Conservation (phyloP, 352 stramenopile species). For the Pythium aristosporum region DNA sequence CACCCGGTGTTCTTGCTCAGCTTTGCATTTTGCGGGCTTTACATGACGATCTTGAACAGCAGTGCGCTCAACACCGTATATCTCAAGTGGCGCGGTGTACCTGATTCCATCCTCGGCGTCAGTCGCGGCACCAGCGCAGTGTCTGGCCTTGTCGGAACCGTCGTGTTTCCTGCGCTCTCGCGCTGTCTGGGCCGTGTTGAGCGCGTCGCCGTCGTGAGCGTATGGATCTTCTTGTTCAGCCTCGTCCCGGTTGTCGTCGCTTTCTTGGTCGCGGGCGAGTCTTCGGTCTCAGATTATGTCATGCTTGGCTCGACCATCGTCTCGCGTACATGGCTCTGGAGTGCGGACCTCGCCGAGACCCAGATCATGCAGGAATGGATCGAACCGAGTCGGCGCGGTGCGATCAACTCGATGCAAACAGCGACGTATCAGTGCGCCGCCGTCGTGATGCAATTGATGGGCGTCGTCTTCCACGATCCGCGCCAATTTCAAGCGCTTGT, state of each 20-base stretch:
- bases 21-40: conserved; percentile 26
- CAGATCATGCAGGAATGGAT: conserved; percentile 34
- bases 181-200: conserved; percentile 21
- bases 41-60: conserved; percentile 29
- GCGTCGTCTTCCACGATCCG: conserved; percentile 31
- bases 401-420: conserved; percentile 32
- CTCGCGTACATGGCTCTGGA: conserved; percentile 28
- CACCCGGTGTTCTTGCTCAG: conserved; percentile 29
- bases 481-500: conserved; percentile 25
- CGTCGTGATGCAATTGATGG: conserved; percentile 29
- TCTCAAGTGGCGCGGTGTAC: conserved; percentile 31
- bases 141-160: conserved; percentile 25
- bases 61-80: conserved; percentile 28
- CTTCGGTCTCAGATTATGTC: conserved; percentile 23
- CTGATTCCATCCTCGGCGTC: conserved; percentile 19
- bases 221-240: conserved; percentile 29
- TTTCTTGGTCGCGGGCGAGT: conserved; percentile 24
- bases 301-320: conserved; percentile 25
- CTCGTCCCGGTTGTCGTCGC: conserved; percentile 14
- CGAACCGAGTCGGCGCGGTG: conserved; percentile 20
- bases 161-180: conserved; percentile 24
- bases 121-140: conserved; percentile 23
- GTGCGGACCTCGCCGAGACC: conserved; percentile 27
- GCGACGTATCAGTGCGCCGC: conserved; percentile 28
- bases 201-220: conserved; percentile 23